Evolutionary conservation across 2,329 filamentous ascomycete species (phyloP).

Genomic region (Zalaria obscura): DNA sequence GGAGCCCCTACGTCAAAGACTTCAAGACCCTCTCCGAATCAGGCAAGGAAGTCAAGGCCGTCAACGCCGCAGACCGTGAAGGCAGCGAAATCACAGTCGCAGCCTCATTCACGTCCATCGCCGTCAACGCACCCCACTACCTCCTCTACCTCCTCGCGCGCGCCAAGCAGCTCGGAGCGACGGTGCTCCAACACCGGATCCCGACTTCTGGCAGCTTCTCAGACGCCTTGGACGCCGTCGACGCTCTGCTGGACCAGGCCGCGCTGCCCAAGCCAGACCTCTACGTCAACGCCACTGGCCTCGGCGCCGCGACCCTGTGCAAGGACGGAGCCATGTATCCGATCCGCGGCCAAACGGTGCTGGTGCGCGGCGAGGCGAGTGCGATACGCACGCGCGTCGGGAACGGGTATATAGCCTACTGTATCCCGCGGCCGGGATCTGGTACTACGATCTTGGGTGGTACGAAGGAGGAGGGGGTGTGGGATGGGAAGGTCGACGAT

Average conservation of each 20-base stretch:
- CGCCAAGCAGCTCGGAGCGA: conserved; percentile 13
- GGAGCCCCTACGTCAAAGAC: conserved; percentile 19
- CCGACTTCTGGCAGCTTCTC: conserved; percentile 15
- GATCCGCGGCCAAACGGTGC: conserved; percentile 30
- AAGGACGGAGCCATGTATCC: conserved; percentile 23
- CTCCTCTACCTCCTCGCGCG: conserved; percentile 20
- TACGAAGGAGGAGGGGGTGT: conserved; percentile 26
- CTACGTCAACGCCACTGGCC: conserved; percentile 30
- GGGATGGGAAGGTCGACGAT: conserved; percentile 17
- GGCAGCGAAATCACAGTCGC: conserved; percentile 4
- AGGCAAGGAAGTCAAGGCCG: background rate
- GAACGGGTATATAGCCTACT: conserved; percentile 21
- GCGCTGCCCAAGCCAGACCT: conserved; percentile 8
- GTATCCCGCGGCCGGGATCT: conserved; percentile 27
- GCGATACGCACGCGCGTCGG: conserved; percentile 15
- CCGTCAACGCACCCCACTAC: conserved; percentile 24
- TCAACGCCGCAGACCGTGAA: background rate
- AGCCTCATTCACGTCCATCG: conserved; percentile 19
- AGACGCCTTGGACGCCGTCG: conserved; percentile 14
- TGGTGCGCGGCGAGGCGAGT: conserved; percentile 27
- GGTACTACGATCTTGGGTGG: conserved; percentile 30
- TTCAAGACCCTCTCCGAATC: conserved; percentile 13
- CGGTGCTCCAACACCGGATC: conserved; percentile 15
- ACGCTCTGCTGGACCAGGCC: conserved; percentile 8
- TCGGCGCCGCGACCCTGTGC: conserved; percentile 24